phyloP scores from a whole-genome alignment of 139 green algal species.

The Prasinococcaceae sp. region DNA sequence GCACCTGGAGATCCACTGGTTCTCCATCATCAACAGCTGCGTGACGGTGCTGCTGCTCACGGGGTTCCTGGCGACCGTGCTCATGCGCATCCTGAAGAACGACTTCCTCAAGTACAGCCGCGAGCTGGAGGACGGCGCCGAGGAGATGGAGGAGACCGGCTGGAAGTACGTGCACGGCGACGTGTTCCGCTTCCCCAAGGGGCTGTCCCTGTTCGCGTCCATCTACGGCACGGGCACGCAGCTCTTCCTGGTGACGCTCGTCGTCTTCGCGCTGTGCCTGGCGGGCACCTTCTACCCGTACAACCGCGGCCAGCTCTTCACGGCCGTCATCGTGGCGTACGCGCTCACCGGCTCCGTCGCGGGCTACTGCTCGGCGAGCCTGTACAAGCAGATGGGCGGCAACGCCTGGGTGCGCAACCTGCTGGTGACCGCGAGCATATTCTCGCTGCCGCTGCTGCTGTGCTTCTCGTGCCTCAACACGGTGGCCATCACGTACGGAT shows the following conservation, averaged over 20 bases:
- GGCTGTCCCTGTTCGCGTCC: slow-evolving; percentile 26
- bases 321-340: slow-evolving; percentile 34
- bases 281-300: slow-evolving; percentile 46
- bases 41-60: slow-evolving; percentile 44
- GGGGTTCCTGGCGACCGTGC: slow-evolving; percentile 38
- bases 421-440: slow-evolving; percentile 49
- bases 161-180: slow-evolving; percentile 50
- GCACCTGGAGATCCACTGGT: slow-evolving; percentile 50
- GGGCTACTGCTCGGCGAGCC: slow-evolving; percentile 62
- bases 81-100: slow-evolving; percentile 45
- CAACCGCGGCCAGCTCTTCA: slow-evolving; percentile 37
- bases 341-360: slow-evolving; percentile 42
- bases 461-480: slow-evolving; percentile 63
- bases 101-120: slow-evolving; percentile 46
- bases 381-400: slow-evolving; percentile 76
- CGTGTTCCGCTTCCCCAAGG: slow-evolving; percentile 41
- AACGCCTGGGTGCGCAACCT: slow-evolving; percentile 59
- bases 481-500: slow-evolving; percentile 48
- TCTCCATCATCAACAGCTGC: slow-evolving; percentile 41
- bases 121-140: slow-evolving; percentile 27
- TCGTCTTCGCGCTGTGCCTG: slow-evolving; percentile 37
- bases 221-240: slow-evolving; percentile 38
- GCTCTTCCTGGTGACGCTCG: slow-evolving; percentile 26
- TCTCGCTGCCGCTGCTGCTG: slow-evolving; percentile 61
- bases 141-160: slow-evolving; percentile 37